A percentile compares a stretch with the other conserved stretches of the same genome.
Conservation (phyloP, 805 yeast species). For the Torulaspora microellipsoides region DNA sequence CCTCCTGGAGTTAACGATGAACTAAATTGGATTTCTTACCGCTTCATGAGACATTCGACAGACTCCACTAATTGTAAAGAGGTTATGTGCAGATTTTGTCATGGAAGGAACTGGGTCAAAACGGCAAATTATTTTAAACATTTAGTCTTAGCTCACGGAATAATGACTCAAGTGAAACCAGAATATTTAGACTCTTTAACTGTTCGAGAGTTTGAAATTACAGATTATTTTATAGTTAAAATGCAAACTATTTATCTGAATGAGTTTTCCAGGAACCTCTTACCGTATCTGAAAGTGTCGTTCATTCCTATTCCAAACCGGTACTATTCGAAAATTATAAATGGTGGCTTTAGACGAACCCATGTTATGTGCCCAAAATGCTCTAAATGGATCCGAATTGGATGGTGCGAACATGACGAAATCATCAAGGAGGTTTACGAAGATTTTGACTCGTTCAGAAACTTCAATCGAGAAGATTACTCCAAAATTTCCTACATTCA, state of each 20-base stretch:
- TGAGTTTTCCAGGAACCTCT: conserved; percentile 13
- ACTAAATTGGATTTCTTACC: conserved; percentile 8
- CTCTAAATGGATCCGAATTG: conserved; percentile 16
- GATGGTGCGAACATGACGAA: conserved; percentile 19
- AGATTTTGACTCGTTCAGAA: conserved; percentile 14
- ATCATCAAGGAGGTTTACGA: conserved; percentile 14
- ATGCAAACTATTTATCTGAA: conserved; percentile 6
- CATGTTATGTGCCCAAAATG: conserved; percentile 20
- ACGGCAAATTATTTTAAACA: conserved; percentile 15
- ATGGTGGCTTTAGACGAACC: conserved; percentile 14
- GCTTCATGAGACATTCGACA: conserved; percentile 9
- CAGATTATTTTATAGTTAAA: conserved; percentile 4
- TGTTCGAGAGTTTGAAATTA: not conserved
- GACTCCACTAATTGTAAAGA: conserved; percentile 7
- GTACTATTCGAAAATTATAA: conserved; percentile 13
- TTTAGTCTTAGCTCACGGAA: conserved; percentile 24
- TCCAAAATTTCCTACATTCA: conserved; percentile 13
- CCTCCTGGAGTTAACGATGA: not conserved
- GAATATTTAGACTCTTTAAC: not conserved
- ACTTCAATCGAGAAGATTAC: conserved; percentile 7
- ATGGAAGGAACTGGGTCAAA: conserved; percentile 22
- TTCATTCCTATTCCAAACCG: conserved; percentile 19
- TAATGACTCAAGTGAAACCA: conserved; percentile 12
- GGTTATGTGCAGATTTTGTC: conserved; percentile 21
- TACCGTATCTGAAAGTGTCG: conserved; percentile 8